Evolutionary conservation across 805 yeast species (phyloP), one percentile per base, ranked within the genome.

Genomic region (Ogataea sp.): DNA sequence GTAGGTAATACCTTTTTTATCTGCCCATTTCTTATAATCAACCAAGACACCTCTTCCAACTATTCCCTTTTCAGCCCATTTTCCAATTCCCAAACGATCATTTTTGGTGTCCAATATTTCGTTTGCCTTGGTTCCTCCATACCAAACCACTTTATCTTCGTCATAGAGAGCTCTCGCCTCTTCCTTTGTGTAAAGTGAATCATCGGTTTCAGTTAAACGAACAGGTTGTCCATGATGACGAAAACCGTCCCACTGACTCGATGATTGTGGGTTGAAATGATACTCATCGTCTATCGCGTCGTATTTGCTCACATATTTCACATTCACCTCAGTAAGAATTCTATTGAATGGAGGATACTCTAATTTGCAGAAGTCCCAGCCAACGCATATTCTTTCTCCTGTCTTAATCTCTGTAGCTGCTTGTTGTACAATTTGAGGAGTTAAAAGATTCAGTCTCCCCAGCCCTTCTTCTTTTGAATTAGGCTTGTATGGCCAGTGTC

Each of bases 1-100:
- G 39, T 49, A 59, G 33, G 47, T 35, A 23, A 52, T 48, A 8
- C 58, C 53, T 21, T 46, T 46, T 24, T 45, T 47, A 36, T 52
- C 44, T 1, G 61, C 62, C 47, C 50, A 59, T 8, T 39, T 37
- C 15, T 56, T 58, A 34, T 52, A 59, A 45, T 59, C 64, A 2
- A 59, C 37, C 30, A 59, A 42, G 14, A 59, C 58, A 5, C 64
- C 64, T n/a, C 64, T 46, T 7, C 61, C 58, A 20, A 53, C 60
- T 27, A 59, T 56, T 2, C 64, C 64, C 35, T 51, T 39, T 30
- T 48, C 42, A 11, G 58, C 54, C 52, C 50, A 48, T 28, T 37
- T 39, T 24, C 42, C 43, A 29, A 44, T 42, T 6, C 43, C 40
- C 16, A 44, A 23, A 20, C 48, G 38, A 15, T 20, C 31, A 25